Base-by-base conservation (phyloP, 176 grass and related monocot species). In the Avena insularis region DNA sequence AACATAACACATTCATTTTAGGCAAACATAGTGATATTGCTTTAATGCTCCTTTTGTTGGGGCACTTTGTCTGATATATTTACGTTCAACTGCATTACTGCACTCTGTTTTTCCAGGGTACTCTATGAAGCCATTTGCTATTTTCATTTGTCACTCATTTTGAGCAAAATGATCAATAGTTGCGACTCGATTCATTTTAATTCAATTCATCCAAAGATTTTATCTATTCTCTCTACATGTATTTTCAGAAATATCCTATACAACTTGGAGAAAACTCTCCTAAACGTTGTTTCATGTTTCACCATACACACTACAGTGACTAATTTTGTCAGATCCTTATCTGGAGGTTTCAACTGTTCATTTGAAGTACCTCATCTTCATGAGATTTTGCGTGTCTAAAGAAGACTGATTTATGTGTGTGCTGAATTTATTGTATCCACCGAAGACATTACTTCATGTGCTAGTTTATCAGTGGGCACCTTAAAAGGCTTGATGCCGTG, bases 31-130 rank as follows among this genome's bases (percentile, higher is more conserved):
- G 25, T 11, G 45, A 66, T 54, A 82, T 55, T 38, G 47, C 19
- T 33, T 68, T 69, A 27, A 21, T 36, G 63, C 27, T 79, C 56
- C 55, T 79, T 63, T 25, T 19, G 23, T 81, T 78, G 29, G 29
- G 50, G 75, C 29, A 7, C 50, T 78, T 77, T 57, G 16, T 78
- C 15, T 77, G n/a, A 0, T 9, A 48, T 25, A 50, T 74, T 74
- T 15, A 48, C 46, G 50, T 27, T 50, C 21, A 16, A 51, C 47
- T 50, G 21, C 47, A 16, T 50, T 51, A 51, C 46, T 75, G 13
- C 72, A 27, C 47, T 36, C 21, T 66, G 13, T 66, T 66, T 33
- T 15, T 66, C 13, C 12, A 66, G 63, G n/a, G 27, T 66, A 66
- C 63, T 66, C 27, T 66, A 16, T 15, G 23, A 33, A 35, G 27